Evolutionary conservation across 139 green algal genomes (phyloP), one percentile per base, ranked within the genome.

Genomic region (Ettlia oleoabundans): DNA sequence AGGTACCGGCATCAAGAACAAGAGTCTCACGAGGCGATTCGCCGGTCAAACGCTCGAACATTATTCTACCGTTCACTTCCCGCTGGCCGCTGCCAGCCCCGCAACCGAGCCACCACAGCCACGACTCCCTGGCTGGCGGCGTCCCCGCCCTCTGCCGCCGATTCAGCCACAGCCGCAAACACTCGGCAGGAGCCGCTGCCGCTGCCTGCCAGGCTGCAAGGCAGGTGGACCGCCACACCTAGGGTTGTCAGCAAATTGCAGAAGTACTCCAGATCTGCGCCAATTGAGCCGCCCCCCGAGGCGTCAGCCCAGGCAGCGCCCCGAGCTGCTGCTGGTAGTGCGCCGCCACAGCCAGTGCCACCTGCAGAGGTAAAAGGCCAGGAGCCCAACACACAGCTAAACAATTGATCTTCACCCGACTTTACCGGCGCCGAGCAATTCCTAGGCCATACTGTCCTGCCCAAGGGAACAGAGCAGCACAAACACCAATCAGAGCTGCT

Each of bases 231-330:
- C 24, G 81, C 78, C 32, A 97, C 89, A 15, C 92, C 92, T 55
- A 98, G 89, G 30, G 96, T 96, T 26, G 82, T 78, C 81, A 98
- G 91, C 37, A 98, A 91, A 78, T 98, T 98, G 81, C 84, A 91
- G 42, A 98, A 95, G 93, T 98, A 98, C 82, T 98, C 96, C 43
- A 96, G 83, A 79, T 98, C 96, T 8, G 94, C 3, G 91, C 87
- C 61, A 98, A 89, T 90, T 98, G 96, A 26, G 67, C 84, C 1
- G 90, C 89, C 40, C 94, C 94, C 28, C 87, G 68, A 0, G 78
- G 58, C 28, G 66, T 86, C 21, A 96, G 87, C 28, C 37, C 41
- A 0, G 71, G 19, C 42, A 97, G 91, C 2, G 51, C 32, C 0
- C 74, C 62, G 73, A 96, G 83, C 82, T 95, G 80, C 35, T 85